These are phyloP conservation scores for Aspergillus tamarii DNA, from an alignment of 2,329 filamentous ascomycete genomes.

Conservation along the genomic window DNA sequence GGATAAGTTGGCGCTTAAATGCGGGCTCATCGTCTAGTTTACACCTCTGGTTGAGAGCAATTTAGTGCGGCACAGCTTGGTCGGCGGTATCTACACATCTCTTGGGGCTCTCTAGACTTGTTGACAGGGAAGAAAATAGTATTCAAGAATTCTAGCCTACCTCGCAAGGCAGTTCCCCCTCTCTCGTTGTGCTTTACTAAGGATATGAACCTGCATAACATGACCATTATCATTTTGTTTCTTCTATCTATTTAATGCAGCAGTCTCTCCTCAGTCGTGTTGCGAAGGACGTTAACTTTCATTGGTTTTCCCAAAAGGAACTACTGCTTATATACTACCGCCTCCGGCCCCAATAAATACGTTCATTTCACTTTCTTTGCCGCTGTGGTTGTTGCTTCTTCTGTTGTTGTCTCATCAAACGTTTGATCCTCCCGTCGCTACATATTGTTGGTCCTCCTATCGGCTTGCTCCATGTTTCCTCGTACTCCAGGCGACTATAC, in stretches of 20 bases:
- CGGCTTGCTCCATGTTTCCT: slow-evolving; percentile 32
- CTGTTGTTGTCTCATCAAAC: slow-evolving; percentile 20
- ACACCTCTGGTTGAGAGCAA: slow-evolving; percentile 28
- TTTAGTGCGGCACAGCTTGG: slow-evolving; percentile 34
- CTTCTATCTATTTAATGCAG: slow-evolving; percentile 14
- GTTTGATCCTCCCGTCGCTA: slow-evolving; percentile 30
- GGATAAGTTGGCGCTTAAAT: slow-evolving; percentile 42
- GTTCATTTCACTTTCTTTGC: background rate
- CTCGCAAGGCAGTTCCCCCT: slow-evolving; percentile 37
- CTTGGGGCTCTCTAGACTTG: slow-evolving; percentile 36
- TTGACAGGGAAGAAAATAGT: slow-evolving; percentile 24
- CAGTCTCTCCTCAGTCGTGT: slow-evolving; percentile 7
- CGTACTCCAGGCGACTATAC: slow-evolving; percentile 23
- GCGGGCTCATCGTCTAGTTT: slow-evolving; percentile 37
- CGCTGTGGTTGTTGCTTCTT: background rate
- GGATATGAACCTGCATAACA: slow-evolving; percentile 30
- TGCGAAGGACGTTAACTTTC: slow-evolving; percentile 4
- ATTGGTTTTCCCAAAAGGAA: background rate
- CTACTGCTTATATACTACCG: background rate
- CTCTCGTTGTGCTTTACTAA: slow-evolving; percentile 18
- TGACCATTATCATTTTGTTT: slow-evolving; percentile 25
- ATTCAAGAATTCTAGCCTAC: slow-evolving; percentile 34
- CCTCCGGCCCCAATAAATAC: slow-evolving; percentile 5
- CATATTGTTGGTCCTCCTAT: slow-evolving; percentile 19
- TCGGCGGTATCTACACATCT: slow-evolving; percentile 31